phyloP scores from a whole-genome alignment of 225 moss, liverwort and hornwort genomes.

The Straminergon stramineum region DNA sequence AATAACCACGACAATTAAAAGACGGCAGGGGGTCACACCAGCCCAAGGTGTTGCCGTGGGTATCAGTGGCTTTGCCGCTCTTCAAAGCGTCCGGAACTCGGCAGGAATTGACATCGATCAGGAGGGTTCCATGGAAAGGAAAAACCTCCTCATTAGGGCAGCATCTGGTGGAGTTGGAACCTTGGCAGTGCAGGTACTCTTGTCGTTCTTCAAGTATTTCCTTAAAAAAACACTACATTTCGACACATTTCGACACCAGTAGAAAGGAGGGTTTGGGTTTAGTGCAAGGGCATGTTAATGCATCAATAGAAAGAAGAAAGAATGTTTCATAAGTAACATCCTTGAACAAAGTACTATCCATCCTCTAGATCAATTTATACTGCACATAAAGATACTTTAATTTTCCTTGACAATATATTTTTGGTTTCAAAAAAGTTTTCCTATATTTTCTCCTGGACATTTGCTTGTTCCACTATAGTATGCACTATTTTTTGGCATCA shows the following conservation, averaged over 20 bases:
- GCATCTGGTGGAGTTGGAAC: slow-evolving; percentile 70
- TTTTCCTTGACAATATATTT: not conserved
- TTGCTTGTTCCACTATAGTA: not conserved
- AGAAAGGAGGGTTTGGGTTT: not conserved
- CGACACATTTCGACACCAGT: not conserved
- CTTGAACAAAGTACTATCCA: not conserved
- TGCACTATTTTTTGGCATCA: not conserved
- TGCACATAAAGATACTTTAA: not conserved
- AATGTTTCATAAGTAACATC: no score
- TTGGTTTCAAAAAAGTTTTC: not conserved
- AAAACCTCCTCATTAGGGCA: slow-evolving; percentile 46
- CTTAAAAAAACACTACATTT: not conserved
- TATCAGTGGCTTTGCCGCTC: slow-evolving; percentile 44
- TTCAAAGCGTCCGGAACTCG: slow-evolving; percentile 54
- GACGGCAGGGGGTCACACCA: slow-evolving; percentile 51
- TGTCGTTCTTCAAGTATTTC: not conserved
- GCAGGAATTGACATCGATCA: slow-evolving; percentile 44
- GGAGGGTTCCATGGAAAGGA: slow-evolving; percentile 13
- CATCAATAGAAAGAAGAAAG: not conserved
- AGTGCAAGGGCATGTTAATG: not conserved
- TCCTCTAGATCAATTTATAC: no score
- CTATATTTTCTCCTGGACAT: not conserved
- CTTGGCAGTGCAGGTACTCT: slow-evolving; percentile 65
- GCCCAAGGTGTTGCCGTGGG: slow-evolving; percentile 33
- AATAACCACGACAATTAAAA: slow-evolving; percentile 28